These are phyloP conservation scores for Handroanthus guayacan DNA, from an alignment of 257 asterid genomes.

Conservation along the genomic window DNA sequence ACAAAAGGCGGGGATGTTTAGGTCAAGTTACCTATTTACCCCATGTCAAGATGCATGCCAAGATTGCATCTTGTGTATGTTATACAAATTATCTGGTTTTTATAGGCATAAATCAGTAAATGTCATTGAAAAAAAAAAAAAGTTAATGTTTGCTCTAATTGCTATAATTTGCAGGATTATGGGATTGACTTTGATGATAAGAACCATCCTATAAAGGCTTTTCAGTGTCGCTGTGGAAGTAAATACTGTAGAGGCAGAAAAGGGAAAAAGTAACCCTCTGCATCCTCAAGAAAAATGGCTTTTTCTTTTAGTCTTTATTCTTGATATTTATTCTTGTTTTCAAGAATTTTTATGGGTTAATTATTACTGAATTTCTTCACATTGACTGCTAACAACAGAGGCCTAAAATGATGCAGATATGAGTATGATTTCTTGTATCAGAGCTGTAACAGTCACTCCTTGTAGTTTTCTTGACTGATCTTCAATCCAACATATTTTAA, in stretches of 20 bases:
- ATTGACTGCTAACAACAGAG: neutral
- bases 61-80: too few species aligned
- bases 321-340: neutral
- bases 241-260: slow-evolving; percentile 47
- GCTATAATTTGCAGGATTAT: slow-evolving; percentile 58
- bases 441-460: neutral
- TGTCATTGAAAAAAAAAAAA: neutral
- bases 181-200: slow-evolving; percentile 60
- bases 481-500: too few species aligned
- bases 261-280: neutral
- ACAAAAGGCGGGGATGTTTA: too few species aligned
- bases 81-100: too few species aligned
- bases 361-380: neutral
- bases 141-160: neutral
- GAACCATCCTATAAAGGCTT: slow-evolving; percentile 65
- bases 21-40: too few species aligned
- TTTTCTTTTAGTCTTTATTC: neutral
- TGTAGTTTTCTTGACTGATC: too few species aligned
- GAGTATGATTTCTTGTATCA: neutral
- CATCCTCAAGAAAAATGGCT: slow-evolving; percentile 22
- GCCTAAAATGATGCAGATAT: neutral
- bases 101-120: too few species aligned
- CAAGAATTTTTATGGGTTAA: neutral
- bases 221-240: slow-evolving; percentile 69
- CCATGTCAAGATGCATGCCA: too few species aligned